phyloP scores from a whole-genome alignment of 2,329 filamentous ascomycete genomes.

The Rachicladosporium sp. region DNA sequence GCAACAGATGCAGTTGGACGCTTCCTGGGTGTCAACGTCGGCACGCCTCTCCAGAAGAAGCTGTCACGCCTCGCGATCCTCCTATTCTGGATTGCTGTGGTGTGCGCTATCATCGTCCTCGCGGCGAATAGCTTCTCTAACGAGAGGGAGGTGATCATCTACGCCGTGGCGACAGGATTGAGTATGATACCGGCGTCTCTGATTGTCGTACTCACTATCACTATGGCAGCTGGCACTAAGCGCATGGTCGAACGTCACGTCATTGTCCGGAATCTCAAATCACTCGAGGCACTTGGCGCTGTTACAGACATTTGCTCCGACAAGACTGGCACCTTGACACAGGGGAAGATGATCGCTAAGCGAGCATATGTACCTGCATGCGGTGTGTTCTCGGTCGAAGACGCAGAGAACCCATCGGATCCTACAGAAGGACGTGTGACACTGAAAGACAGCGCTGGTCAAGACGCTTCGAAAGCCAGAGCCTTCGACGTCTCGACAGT shows the following conservation, averaged over 20 bases:
- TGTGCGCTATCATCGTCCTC: slow-evolving; percentile 58
- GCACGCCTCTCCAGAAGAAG: slow-evolving; percentile 75
- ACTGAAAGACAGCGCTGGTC: slow-evolving; percentile 1
- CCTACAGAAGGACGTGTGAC: slow-evolving; percentile 50
- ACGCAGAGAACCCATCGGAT: slow-evolving; percentile 45
- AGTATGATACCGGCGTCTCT: slow-evolving; percentile 49
- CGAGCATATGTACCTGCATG: slow-evolving; percentile 48
- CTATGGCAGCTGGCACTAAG: slow-evolving; percentile 45
- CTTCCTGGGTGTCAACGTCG: slow-evolving; percentile 57
- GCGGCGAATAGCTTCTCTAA: slow-evolving; percentile 45
- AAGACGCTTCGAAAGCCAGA: background rate
- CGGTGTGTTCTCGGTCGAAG: slow-evolving; percentile 49
- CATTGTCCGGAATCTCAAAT: slow-evolving; percentile 52
- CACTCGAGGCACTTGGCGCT: slow-evolving; percentile 53
- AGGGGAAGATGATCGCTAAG: slow-evolving; percentile 50
- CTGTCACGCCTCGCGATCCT: slow-evolving; percentile 74
- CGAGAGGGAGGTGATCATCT: slow-evolving; percentile 49
- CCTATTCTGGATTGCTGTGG: slow-evolving; percentile 61
- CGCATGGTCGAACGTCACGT: slow-evolving; percentile 54
- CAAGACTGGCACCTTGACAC: slow-evolving; percentile 50
- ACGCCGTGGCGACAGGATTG: slow-evolving; percentile 49
- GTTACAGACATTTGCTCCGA: slow-evolving; percentile 58
- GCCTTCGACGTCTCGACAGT: background rate
- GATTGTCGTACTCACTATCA: slow-evolving; percentile 27
- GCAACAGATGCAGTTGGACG: slow-evolving; percentile 46